Evolutionary conservation across 2,329 filamentous ascomycete species (phyloP), one percentile per base, ranked within the genome.

Genomic region (Claviceps humidiphila): DNA sequence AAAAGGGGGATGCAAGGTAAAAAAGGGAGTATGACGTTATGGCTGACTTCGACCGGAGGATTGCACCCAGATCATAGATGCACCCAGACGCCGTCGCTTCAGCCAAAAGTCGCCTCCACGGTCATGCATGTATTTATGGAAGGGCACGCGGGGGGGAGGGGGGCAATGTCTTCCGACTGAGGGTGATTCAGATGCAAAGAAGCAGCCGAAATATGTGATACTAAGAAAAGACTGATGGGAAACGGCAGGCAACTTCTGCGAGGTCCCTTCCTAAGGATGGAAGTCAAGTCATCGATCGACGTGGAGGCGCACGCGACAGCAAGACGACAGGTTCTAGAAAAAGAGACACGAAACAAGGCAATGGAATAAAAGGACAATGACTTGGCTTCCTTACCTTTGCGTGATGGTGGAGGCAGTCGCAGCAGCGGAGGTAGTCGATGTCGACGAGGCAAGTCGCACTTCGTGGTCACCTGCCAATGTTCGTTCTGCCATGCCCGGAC

Each of bases 401-500:
- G 58, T 55, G 56, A 59, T 56, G 55, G 58, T 51, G 54, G 58
- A 55, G 57, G 59, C 57, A 54, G 56, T 53, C 50, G 55, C 58
- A 60, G 59, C 54, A 40, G 62, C 56, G 55, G 62, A 60, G 55
- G 64, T 59, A 63, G 61, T 64, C 60, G 66, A 63, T 60, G 66
- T 59, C 59, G 59, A 60, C 59, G 70, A 67, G 61, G 72, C 72
- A 68, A 73, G 72, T 71, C 70, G 74, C 73, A 70, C 71, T 71
- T 76, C 72, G 74, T 75, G 74, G 68, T 78, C 74, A 70, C 72
- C 70, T 74, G 67, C 65, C 67, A 66, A 62, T 68, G 69, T 81
- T 80, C 73, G 77, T 75, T 81, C 77, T 80, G 78, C 78, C 78
- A 81, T 81, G 76, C 68, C 68, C 66, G 62, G 74, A 78, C 78